A percentile compares a stretch with the other conserved stretches of the same genome.
These are phyloP conservation scores for Colletotrichum simmondsii DNA, from an alignment of 2,329 filamentous ascomycete genomes.

Conservation along the genomic window DNA sequence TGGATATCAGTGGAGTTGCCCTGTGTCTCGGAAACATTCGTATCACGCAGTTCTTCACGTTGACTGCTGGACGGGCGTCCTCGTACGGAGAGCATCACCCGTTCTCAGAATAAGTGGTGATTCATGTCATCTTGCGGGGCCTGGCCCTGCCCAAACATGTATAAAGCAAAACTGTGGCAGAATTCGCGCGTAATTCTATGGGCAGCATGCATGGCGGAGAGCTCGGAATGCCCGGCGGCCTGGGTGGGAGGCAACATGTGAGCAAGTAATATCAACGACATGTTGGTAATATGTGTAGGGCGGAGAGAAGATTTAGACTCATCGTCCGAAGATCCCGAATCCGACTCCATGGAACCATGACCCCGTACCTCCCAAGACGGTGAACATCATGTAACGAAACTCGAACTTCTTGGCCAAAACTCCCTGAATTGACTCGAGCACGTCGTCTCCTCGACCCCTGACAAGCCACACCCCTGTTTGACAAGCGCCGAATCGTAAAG, in stretches of 20 bases:
- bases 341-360: conserved; percentile 18
- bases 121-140: no score
- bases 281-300: neutral
- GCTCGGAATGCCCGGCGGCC: neutral
- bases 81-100: neutral
- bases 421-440: conserved; percentile 7
- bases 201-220: neutral
- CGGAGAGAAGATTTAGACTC: conserved; percentile 1
- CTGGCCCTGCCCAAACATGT: neutral
- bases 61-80: neutral
- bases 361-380: conserved; percentile 16
- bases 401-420: conserved; percentile 27
- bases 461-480: conserved; percentile 12
- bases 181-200: neutral
- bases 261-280: neutral
- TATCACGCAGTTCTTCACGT: neutral
- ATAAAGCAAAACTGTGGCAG: neutral
- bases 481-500: neutral
- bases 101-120: neutral
- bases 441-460: neutral
- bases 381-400: conserved; percentile 18
- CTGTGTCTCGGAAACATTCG: neutral
- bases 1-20: neutral
- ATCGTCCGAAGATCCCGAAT: conserved; percentile 9
- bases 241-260: neutral